phyloP scores from a whole-genome alignment of 2,329 filamentous ascomycete species.

The Fusarium lateritium region DNA sequence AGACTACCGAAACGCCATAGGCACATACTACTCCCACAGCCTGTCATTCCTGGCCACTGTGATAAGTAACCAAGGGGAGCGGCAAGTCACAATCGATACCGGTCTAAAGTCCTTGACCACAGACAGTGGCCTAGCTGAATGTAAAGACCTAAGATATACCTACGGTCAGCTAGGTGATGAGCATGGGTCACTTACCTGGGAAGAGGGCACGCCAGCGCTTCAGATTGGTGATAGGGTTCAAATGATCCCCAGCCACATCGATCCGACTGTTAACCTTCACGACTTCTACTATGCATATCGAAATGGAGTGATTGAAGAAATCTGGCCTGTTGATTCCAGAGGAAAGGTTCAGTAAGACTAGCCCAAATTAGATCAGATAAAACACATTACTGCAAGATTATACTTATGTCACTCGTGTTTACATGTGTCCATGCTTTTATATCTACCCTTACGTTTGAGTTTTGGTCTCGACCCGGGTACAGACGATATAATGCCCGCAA shows the following conservation, averaged over 20 bases:
- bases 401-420: too few species aligned
- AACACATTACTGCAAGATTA: too few species aligned
- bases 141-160: constrained; percentile 27
- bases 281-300: constrained; percentile 40
- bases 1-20: constrained; percentile 68
- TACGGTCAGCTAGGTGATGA: constrained; percentile 34
- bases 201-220: constrained; percentile 13
- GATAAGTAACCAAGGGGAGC: constrained; percentile 34
- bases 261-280: constrained; percentile 41
- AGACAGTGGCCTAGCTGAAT: constrained; percentile 37
- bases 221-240: constrained; percentile 31
- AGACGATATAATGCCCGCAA: too few species aligned
- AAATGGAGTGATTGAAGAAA: constrained; percentile 26
- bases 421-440: too few species aligned
- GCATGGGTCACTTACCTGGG: constrained; percentile 35
- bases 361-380: too few species aligned
- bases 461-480: too few species aligned
- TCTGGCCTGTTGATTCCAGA: constrained; percentile 36
- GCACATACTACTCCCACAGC: constrained; percentile 63
- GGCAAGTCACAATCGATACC: constrained; percentile 38
- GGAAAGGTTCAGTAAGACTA: constrained; percentile 37
- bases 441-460: too few species aligned
- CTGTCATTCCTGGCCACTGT: constrained; percentile 27
- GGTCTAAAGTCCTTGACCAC: constrained; percentile 37
- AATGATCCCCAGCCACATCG: constrained; percentile 44